These are phyloP conservation scores for Trichoderma gracile DNA, from an alignment of 2,329 filamentous ascomycete genomes.

Conservation along the genomic window DNA sequence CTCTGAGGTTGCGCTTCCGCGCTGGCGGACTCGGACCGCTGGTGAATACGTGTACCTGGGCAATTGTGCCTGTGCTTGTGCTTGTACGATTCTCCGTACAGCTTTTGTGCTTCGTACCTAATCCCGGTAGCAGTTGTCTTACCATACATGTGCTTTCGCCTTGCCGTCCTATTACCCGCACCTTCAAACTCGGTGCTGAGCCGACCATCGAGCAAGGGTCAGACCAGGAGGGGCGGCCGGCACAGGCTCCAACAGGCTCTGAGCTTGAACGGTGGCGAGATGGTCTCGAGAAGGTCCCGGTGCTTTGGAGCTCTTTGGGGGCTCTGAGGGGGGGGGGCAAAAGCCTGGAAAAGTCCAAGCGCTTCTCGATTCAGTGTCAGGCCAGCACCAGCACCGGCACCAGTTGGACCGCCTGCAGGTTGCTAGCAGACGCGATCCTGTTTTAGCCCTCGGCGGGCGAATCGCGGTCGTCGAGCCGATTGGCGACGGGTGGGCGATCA, in stretches of 20 bases:
- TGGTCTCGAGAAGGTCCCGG: conserved; percentile 21
- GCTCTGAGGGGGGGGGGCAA: neutral
- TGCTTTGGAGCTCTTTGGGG: neutral
- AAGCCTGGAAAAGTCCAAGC: conserved; percentile 5
- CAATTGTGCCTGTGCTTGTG: too few relatives aligned
- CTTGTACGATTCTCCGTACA: too few relatives aligned
- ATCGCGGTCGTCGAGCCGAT: conserved; percentile 24
- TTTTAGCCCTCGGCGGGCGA: conserved; percentile 15
- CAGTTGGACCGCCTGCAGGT: neutral
- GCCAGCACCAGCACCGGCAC: conserved; percentile 6
- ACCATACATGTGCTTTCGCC: neutral
- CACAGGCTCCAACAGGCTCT: neutral
- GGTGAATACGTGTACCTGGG: neutral
- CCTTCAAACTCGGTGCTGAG: neutral
- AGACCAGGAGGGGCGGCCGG: neutral
- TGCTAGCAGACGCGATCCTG: conserved; percentile 18
- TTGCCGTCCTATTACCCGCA: neutral
- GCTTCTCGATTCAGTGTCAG: neutral
- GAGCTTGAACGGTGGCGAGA: conserved; percentile 7
- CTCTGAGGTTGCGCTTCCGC: conserved; percentile 5
- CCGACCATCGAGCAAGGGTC: neutral
- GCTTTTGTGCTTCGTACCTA: too few relatives aligned
- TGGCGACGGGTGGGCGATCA: conserved; percentile 24
- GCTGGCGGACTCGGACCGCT: conserved; percentile 11
- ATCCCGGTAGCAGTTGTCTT: neutral